A percentile compares a stretch with the other conserved stretches of the same genome.
Conservation (phyloP, 129 eudicot genomes). For the Solidago caesia region DNA sequence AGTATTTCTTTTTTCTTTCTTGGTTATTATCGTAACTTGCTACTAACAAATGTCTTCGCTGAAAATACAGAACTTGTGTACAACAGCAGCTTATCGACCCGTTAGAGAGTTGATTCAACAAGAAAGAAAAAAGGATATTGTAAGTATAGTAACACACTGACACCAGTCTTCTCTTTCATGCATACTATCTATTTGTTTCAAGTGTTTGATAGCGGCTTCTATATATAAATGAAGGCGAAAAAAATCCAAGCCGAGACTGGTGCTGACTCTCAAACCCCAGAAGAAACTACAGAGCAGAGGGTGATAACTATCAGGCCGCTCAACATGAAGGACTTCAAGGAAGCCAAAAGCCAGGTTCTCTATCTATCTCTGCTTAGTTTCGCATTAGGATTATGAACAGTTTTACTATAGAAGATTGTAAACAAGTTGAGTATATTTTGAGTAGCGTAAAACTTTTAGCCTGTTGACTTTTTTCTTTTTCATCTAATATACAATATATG, state of each 20-base stretch:
- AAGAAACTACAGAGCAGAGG: slow-evolving; percentile 48
- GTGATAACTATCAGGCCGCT: slow-evolving; percentile 79
- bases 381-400: no score
- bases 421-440: no score
- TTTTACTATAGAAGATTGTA: no score
- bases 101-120: slow-evolving; percentile 93
- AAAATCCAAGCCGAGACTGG: slow-evolving; percentile 46
- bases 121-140: slow-evolving; percentile 74
- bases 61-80: slow-evolving; percentile 74
- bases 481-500: not conserved
- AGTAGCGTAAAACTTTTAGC: no score
- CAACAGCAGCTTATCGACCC: slow-evolving; percentile 94
- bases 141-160: slow-evolving; percentile 27
- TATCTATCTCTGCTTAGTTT: not conserved
- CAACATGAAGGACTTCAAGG: slow-evolving; percentile 75
- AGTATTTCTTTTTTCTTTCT: not conserved
- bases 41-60: slow-evolving; percentile 6
- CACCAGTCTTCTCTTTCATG: not conserved
- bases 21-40: not conserved
- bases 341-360: slow-evolving; percentile 78
- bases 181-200: not conserved
- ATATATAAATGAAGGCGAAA: slow-evolving; percentile 47
- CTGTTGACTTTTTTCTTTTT: no score
- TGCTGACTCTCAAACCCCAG: slow-evolving; percentile 19
- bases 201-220: slow-evolving; percentile 2